These are phyloP conservation scores for Pleurotus ostreatus DNA, from an alignment of 768 basidiomycete species.

Conservation along the genomic window DNA sequence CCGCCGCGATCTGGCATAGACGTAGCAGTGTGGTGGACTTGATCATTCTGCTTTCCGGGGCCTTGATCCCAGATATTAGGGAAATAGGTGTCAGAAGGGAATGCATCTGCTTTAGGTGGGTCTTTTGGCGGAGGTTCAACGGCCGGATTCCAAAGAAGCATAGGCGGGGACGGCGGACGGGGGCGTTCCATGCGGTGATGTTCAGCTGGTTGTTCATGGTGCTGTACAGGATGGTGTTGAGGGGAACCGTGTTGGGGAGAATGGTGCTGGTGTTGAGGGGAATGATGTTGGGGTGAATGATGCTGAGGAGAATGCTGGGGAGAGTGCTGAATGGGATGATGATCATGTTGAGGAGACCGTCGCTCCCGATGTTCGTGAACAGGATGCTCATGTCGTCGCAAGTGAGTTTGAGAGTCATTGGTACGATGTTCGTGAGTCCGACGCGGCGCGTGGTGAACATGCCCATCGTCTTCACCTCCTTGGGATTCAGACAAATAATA, in stretches of 20 bases:
- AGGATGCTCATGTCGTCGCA: conserved; percentile 5
- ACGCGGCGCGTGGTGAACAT: conserved; percentile 4
- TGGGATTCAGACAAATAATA: conserved; percentile 5
- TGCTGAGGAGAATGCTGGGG: background rate
- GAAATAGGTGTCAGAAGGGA: conserved; percentile 75
- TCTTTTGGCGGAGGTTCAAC: conserved; percentile 73
- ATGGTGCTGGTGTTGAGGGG: background rate
- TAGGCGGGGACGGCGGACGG: conserved; percentile 56
- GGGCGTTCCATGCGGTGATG: conserved; percentile 19
- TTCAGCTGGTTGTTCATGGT: conserved; percentile 19
- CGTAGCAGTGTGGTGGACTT: conserved; percentile 27
- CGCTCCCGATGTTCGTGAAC: conserved; percentile 6
- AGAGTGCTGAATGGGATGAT: background rate
- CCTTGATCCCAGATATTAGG: conserved; percentile 84
- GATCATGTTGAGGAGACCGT: background rate
- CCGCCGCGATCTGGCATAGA: conserved; percentile 31
- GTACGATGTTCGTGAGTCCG: conserved; percentile 9
- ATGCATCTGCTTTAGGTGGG: conserved; percentile 50
- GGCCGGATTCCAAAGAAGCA: conserved; percentile 78
- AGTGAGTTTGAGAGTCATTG: conserved; percentile 1
- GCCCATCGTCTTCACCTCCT: conserved; percentile 10
- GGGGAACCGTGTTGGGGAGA: background rate
- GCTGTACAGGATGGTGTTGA: conserved; percentile 14
- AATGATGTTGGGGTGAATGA: background rate
- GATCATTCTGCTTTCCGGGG: conserved; percentile 35